These are phyloP conservation scores for Saccharomycopsis guyanensis DNA, from an alignment of 805 yeast genomes.

Conservation along the genomic window DNA sequence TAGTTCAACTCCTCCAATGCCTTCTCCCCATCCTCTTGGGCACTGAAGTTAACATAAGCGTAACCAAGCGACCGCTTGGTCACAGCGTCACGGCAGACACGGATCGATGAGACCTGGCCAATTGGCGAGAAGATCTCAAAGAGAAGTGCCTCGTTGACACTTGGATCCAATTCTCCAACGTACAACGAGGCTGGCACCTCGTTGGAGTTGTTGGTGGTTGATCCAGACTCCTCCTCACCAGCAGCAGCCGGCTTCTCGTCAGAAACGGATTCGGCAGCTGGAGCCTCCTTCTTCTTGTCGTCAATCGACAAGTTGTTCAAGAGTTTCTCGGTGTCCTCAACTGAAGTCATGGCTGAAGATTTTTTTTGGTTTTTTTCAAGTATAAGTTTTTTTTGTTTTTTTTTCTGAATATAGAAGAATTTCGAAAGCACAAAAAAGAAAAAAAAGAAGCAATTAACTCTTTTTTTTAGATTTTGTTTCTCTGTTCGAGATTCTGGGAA, in stretches of 20 bases:
- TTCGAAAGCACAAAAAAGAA: background rate
- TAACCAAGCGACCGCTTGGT: conserved; percentile 96
- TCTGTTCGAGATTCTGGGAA: background rate
- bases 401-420: background rate
- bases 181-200: conserved; percentile 78
- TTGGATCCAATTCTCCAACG: conserved; percentile 93
- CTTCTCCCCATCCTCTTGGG: conserved; percentile 80
- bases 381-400: background rate
- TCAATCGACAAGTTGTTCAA: conserved; percentile 14
- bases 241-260: conserved; percentile 24
- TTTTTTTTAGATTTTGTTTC: conserved; percentile 1
- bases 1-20: conserved; percentile 96
- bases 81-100: conserved; percentile 98
- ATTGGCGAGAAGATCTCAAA: conserved; percentile 91
- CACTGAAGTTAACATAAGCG: conserved; percentile 95
- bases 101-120: conserved; percentile 93
- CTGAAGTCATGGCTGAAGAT: conserved; percentile 9
- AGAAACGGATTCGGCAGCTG: conserved; percentile 27
- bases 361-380: conserved; percentile 2
- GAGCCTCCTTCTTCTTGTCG: conserved; percentile 19
- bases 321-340: conserved; percentile 10
- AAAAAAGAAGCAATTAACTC: background rate
- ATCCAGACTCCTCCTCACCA: conserved; percentile 28
- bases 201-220: conserved; percentile 35
- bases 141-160: conserved; percentile 88